Percentiles rank a stretch among this genome's conserved stretches.
Conservation (phyloP, 352 stramenopile genomes). For the Phytophthora sp. region DNA sequence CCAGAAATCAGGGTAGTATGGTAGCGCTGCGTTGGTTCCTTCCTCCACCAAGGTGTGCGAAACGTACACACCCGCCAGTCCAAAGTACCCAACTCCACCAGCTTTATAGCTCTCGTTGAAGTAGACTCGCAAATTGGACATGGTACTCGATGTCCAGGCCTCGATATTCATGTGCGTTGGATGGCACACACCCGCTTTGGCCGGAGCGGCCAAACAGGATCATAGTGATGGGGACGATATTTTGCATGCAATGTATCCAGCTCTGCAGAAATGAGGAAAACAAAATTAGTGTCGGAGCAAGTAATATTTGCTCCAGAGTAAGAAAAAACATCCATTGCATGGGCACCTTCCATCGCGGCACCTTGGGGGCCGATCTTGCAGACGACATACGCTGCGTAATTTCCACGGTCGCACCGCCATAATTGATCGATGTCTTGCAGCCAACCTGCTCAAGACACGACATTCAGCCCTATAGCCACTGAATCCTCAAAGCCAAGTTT, state of each 20-base stretch:
- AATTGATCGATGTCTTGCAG: constrained; percentile 39
- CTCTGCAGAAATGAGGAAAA: too few relatives aligned
- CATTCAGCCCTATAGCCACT: too few relatives aligned
- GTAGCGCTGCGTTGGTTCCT: constrained; percentile 4
- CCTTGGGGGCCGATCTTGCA: too few relatives aligned
- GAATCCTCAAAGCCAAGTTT: too few relatives aligned
- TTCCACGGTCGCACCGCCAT: background rate
- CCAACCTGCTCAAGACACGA: too few relatives aligned
- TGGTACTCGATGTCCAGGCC: constrained; percentile 48
- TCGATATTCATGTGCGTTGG: constrained; percentile 68
- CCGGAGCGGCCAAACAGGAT: too few relatives aligned
- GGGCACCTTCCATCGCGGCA: too few relatives aligned
- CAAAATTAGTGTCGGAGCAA: too few relatives aligned
- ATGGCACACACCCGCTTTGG: constrained; percentile 46
- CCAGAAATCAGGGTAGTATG: constrained; percentile 58
- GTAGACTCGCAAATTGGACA: constrained; percentile 42
- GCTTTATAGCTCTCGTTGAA: constrained; percentile 51
- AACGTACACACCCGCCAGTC: constrained; percentile 55
- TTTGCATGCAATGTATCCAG: too few relatives aligned
- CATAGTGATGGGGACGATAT: too few relatives aligned
- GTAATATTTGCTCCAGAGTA: too few relatives aligned
- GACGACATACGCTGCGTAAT: constrained; percentile 46
- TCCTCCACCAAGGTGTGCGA: constrained; percentile 41
- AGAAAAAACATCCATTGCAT: too few relatives aligned
- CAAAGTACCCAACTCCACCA: constrained; percentile 47